Percentiles rank a stretch among this genome's conserved stretches.
Conservation (phyloP, 768 basidiomycete species). For the Lactarius evosmus region DNA sequence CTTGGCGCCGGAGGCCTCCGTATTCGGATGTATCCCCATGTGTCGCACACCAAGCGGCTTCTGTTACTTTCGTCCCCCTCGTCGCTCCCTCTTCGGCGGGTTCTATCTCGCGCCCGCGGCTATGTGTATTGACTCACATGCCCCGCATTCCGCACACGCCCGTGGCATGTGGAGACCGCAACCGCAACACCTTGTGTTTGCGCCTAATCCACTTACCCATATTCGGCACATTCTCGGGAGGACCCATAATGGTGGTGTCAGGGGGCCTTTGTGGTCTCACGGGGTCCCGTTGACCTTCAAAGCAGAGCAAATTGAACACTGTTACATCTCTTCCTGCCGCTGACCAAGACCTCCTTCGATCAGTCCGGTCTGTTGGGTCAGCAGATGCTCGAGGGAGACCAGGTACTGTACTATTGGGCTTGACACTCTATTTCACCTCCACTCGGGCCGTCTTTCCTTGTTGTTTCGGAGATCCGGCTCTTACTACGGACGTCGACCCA, state of each 20-base stretch:
- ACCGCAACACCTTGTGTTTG: not conserved
- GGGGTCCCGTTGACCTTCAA: not conserved
- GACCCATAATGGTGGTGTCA: not conserved
- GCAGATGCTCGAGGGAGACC: not conserved
- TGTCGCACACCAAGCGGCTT: not conserved
- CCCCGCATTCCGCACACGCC: not conserved
- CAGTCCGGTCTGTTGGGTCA: slow-evolving; percentile 18
- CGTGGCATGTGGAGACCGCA: not conserved
- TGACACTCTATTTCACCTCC: not conserved
- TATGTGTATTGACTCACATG: not conserved
- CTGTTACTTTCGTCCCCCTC: not conserved
- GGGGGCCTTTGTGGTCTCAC: not conserved
- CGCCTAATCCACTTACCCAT: not conserved
- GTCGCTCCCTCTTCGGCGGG: not conserved
- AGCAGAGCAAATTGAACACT: too few species aligned
- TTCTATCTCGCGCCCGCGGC: not conserved
- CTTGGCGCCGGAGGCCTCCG: not conserved
- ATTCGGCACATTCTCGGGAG: not conserved
- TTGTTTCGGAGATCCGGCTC: not conserved
- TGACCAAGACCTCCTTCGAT: slow-evolving; percentile 3
- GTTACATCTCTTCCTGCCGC: not conserved
- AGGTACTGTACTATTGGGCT: not conserved
- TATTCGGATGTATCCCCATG: slow-evolving; percentile 2
- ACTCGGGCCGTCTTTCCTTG: not conserved
- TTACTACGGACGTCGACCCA: not conserved